phyloP scores from a whole-genome alignment of 164 flowering plant species.

The Taxillus chinensis region DNA sequence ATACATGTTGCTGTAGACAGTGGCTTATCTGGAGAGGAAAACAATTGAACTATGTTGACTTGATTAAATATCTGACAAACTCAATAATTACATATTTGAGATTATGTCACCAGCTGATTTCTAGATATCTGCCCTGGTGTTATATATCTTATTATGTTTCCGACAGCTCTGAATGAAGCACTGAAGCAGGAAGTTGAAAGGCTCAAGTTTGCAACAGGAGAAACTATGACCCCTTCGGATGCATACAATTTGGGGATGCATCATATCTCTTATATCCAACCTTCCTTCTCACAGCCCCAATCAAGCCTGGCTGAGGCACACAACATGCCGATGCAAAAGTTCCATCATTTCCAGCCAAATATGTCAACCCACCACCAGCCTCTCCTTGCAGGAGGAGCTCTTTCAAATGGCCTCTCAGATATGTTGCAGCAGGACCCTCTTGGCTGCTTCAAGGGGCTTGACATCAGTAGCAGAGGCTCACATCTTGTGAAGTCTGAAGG shows the following conservation, averaged over 20 bases:
- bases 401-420: slow-evolving; percentile 38
- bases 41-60: neutral
- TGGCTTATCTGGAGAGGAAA: no score
- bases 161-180: slow-evolving; percentile 68
- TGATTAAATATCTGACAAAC: neutral
- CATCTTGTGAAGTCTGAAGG: slow-evolving; percentile 69
- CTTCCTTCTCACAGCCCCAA: slow-evolving; percentile 43
- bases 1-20: no score
- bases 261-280: slow-evolving; percentile 34
- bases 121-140: no score
- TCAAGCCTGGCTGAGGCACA: slow-evolving; percentile 19
- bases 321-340: slow-evolving; percentile 39
- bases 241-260: slow-evolving; percentile 55
- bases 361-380: slow-evolving; percentile 31
- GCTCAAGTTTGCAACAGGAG: slow-evolving; percentile 72
- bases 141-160: neutral
- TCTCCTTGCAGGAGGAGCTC: slow-evolving; percentile 17
- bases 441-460: slow-evolving; percentile 80
- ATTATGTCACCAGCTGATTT: no score
- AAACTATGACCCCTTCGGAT: slow-evolving; percentile 37
- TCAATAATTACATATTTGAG: neutral
- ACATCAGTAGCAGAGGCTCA: slow-evolving; percentile 51
- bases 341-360: slow-evolving; percentile 38
- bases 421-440: slow-evolving; percentile 66
- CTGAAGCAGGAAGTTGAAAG: slow-evolving; percentile 80